Evolutionary conservation across 305 asterid genomes (phyloP), one percentile per base, ranked within the genome.

Genomic region (Solanum chacoense): DNA sequence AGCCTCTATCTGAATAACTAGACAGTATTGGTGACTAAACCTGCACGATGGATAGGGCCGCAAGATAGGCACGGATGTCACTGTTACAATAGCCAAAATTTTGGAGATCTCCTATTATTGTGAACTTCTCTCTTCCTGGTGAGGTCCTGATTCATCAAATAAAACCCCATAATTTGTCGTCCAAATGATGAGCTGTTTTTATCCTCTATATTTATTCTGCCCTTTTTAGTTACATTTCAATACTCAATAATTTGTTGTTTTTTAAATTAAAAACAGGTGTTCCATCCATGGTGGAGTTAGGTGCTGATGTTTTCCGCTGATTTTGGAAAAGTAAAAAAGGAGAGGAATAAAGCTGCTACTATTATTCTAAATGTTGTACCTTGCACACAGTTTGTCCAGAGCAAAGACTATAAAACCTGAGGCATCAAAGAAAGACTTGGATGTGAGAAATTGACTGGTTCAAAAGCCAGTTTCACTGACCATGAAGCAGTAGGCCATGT

Each of bases 1-100:
- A 59, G 75, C 45, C 31, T 59, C 24, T 5, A 45, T 81, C 35
- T 26, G 6, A 78, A 10, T 28, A 40, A 40, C 85, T 80, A 80
- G 69, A 40, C 37, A 14, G 26, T 80, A 37, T 37, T 37, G 11
- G 12, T 31, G 20, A 32, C 34, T 78, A 31, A 63, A 94, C 99
- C 94, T 97, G 99, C 87, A 97, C 87, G 88, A 97, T 93, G 45
- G 94, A 90, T 76, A 97, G 73, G 32, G 96, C 94, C 37, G 94
- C 99, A 63, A 95, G 85, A 86, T 93, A 91, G 22, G 95, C 99
- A 36, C 96, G 94, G 24, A 94, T 36, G 73, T 97, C 98, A 40
- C 92, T 93, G 90, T 94, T 96, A 50, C 93, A 72, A 42, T 93
- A 96, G 75, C 98, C 98, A 90, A 94, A 96, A 67, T 93, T 96